Evolutionary conservation across 345 rosid species (phyloP).

Genomic region (Trapa incisa): DNA sequence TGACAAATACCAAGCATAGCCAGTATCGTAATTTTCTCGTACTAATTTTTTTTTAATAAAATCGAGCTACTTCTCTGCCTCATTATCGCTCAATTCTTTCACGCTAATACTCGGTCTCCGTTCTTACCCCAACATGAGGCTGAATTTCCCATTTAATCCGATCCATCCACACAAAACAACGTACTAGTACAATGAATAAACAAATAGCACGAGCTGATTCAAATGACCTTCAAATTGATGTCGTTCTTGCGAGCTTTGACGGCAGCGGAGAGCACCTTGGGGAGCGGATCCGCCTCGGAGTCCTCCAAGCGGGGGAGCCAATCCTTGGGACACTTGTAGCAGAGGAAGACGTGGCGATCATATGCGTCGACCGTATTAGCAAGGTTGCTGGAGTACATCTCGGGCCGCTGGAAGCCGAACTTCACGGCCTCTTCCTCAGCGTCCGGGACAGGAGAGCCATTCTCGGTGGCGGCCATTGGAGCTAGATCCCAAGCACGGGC

Average conservation of each 20-base stretch:
- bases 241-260: constrained; percentile 50
- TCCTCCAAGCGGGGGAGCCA: constrained; percentile 63
- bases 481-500: constrained; percentile 6
- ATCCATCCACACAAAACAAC: neutral
- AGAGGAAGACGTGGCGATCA: constrained; percentile 68
- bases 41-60: neutral
- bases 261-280: constrained; percentile 46
- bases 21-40: neutral
- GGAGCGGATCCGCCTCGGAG: constrained; percentile 42
- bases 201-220: neutral
- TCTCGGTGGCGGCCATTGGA: constrained; percentile 29
- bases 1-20: neutral
- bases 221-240: constrained; percentile 40
- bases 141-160: neutral
- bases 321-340: constrained; percentile 38
- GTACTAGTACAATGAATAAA: neutral
- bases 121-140: neutral
- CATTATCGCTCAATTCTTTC: neutral
- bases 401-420: constrained; percentile 58
- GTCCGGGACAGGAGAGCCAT: constrained; percentile 13
- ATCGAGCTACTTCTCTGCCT: neutral
- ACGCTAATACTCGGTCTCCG: neutral
- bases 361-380: constrained; percentile 51
- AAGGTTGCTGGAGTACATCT: constrained; percentile 57
- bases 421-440: constrained; percentile 38